Evolutionary conservation across 2,329 filamentous ascomycete species (phyloP).

Genomic region (Aspergillus alliaceus): DNA sequence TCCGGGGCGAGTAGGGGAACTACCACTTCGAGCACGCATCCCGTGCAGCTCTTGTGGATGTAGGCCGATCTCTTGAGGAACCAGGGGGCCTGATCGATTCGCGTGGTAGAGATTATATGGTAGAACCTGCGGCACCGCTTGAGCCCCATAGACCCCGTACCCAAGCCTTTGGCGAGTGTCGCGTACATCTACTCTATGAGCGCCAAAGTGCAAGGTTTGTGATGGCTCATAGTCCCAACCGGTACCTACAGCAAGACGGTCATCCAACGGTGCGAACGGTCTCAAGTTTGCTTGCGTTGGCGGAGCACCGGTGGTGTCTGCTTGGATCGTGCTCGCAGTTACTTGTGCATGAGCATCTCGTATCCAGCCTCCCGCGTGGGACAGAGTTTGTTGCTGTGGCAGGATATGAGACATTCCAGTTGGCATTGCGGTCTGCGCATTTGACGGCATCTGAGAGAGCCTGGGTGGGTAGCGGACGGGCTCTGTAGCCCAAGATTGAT

Average conservation of each 20-base stretch:
- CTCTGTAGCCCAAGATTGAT: slow-evolving; percentile 39
- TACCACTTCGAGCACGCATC: slow-evolving; percentile 31
- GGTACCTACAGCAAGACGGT: slow-evolving; percentile 14
- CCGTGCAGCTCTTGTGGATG: slow-evolving; percentile 20
- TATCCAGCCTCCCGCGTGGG: slow-evolving; percentile 24
- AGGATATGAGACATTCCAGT: slow-evolving; percentile 12
- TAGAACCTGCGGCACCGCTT: slow-evolving; percentile 12
- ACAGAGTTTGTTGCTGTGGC: slow-evolving; percentile 19
- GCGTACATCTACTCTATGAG: slow-evolving; percentile 32
- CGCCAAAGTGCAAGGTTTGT: slow-evolving; percentile 24
- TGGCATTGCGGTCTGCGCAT: slow-evolving; percentile 12
- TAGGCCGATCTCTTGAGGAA: slow-evolving; percentile 21
- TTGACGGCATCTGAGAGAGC: slow-evolving; percentile 24
- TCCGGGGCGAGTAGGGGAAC: slow-evolving; percentile 29
- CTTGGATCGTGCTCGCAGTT: slow-evolving; percentile 14
- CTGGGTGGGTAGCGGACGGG: slow-evolving; percentile 29
- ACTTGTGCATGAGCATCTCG: slow-evolving; percentile 8
- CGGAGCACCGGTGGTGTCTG: slow-evolving; percentile 20
- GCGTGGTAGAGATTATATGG: slow-evolving; percentile 28
- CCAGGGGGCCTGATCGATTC: slow-evolving; percentile 29
- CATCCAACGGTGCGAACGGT: slow-evolving; percentile 22
- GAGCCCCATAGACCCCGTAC: slow-evolving; percentile 14
- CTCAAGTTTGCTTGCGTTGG: slow-evolving; percentile 6
- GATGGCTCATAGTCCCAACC: slow-evolving; percentile 17
- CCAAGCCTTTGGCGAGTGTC: slow-evolving; percentile 27